These are phyloP conservation scores for Apophysomyces trapeziformis DNA, from an alignment of 371 early-diverging fungal genomes.

Conservation along the genomic window DNA sequence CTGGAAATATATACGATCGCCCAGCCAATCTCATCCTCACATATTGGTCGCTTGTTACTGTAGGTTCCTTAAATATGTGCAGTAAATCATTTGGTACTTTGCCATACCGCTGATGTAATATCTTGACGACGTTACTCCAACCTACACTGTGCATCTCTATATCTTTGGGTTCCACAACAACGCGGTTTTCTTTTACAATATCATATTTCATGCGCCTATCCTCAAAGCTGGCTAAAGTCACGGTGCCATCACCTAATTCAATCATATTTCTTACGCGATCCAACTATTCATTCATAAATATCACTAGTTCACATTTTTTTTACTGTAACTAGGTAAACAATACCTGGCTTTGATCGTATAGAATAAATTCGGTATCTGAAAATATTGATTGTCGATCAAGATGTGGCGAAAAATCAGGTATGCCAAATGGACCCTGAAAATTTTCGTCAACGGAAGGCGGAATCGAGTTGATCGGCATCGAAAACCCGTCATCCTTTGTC, in stretches of 20 bases:
- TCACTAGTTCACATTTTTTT: background rate
- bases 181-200: background rate
- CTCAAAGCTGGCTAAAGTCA: background rate
- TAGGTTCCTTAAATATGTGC: background rate
- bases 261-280: background rate
- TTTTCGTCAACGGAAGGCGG: background rate
- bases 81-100: background rate
- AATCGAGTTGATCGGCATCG: background rate
- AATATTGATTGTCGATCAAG: background rate
- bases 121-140: background rate
- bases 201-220: background rate
- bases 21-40: slow-evolving; percentile 12
- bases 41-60: slow-evolving; percentile 11
- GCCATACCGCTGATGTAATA: background rate
- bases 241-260: background rate
- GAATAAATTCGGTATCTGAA: background rate
- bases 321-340: no score
- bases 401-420: slow-evolving; percentile 10
- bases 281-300: background rate
- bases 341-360: slow-evolving; percentile 14
- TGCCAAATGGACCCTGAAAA: slow-evolving; percentile 7
- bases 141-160: background rate
- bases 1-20: slow-evolving; percentile 15
- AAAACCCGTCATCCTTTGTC: background rate
- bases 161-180: background rate